A percentile compares a stretch with the other conserved stretches of the same genome.
These are phyloP conservation scores for Fraxinus baroniana DNA, from an alignment of 305 asterid species.

Conservation along the genomic window DNA sequence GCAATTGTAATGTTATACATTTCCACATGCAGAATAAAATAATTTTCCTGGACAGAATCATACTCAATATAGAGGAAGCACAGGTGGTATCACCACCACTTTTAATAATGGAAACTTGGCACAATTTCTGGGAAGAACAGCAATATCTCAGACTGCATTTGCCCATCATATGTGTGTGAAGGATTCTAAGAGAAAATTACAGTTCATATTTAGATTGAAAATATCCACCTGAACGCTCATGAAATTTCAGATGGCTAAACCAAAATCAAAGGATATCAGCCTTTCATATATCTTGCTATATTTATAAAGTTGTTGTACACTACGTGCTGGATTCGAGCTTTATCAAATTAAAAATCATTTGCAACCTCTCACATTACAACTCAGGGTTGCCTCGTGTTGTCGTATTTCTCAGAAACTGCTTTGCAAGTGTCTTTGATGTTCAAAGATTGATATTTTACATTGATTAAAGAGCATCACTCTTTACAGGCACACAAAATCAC, in stretches of 20 bases:
- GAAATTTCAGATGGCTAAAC: neutral
- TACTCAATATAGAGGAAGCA: neutral
- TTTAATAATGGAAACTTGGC: neutral
- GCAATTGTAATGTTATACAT: neutral
- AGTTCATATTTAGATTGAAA: neutral
- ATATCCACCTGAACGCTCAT: neutral
- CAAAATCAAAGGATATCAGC: neutral
- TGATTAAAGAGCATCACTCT: neutral
- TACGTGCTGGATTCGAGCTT: neutral
- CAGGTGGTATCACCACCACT: conserved; percentile 5
- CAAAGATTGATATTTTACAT: neutral
- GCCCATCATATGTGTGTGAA: neutral
- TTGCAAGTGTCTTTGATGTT: neutral
- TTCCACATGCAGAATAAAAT: neutral
- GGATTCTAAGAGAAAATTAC: neutral
- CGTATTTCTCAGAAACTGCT: neutral
- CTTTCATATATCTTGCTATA: neutral
- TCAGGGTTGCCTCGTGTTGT: neutral
- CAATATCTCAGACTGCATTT: neutral
- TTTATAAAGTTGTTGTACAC: neutral
- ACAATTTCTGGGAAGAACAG: neutral
- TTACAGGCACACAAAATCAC: neutral
- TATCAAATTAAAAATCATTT: neutral
- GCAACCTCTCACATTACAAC: neutral
- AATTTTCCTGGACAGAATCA: neutral